phyloP scores from a whole-genome alignment of 176 grass and related monocot genomes.

The Eleusine indica region DNA sequence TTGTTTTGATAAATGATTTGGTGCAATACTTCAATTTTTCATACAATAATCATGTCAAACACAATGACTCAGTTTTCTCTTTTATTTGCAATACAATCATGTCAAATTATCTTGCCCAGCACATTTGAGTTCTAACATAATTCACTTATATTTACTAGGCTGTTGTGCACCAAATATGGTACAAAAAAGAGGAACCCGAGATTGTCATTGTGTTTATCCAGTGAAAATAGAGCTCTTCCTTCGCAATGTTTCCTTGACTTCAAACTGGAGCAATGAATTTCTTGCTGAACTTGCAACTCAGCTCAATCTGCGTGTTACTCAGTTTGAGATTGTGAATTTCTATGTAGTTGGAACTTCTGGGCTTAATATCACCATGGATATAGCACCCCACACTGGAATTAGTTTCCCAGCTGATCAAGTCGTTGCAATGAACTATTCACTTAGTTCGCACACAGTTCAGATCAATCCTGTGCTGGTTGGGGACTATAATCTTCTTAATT shows the following conservation, averaged over 20 bases:
- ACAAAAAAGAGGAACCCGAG: constrained; percentile 52
- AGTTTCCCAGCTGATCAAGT: constrained; percentile 78
- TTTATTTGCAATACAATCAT: neutral
- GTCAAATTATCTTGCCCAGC: neutral
- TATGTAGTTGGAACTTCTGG: constrained; percentile 97
- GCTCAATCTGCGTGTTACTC: constrained; percentile 58
- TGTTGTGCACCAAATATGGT: constrained; percentile 94
- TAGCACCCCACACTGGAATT: constrained; percentile 82
- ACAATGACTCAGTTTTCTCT: neutral
- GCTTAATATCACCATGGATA: constrained; percentile 97
- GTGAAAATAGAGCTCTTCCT: constrained; percentile 93
- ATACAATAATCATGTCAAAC: too few relatives aligned
- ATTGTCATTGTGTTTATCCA: constrained; percentile 92
- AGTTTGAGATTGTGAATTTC: constrained; percentile 95
- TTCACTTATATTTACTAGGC: constrained; percentile 45
- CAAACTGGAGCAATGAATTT: constrained; percentile 87
- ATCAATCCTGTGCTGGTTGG: constrained; percentile 81
- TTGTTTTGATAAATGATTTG: neutral
- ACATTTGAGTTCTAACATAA: neutral
- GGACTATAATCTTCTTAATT: constrained; percentile 92
- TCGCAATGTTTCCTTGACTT: constrained; percentile 82
- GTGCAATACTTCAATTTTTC: neutral
- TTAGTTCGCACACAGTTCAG: constrained; percentile 64
- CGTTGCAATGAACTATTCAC: constrained; percentile 69
- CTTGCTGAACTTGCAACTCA: constrained; percentile 83